Percentiles rank a stretch among this genome's conserved stretches.
Conservation (phyloP, 2,329 filamentous ascomycete genomes). For the Claviceps maximensis region DNA sequence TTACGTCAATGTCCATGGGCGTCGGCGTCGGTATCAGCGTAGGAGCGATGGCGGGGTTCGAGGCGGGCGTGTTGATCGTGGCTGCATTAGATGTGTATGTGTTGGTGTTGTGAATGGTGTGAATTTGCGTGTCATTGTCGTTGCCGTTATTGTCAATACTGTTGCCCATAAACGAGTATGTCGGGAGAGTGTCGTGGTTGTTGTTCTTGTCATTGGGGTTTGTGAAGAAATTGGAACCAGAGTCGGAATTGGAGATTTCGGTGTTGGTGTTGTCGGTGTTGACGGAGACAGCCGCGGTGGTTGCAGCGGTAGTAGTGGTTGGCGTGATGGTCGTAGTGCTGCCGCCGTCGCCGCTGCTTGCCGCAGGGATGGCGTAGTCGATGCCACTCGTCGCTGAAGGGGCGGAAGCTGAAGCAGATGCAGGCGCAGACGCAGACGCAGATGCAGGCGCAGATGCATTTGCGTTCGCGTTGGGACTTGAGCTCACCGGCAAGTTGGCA, state of each 20-base stretch:
- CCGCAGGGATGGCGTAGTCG: not conserved
- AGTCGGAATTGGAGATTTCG: not conserved
- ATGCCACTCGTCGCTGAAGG: slow-evolving; percentile 20
- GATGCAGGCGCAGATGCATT: slow-evolving; percentile 8
- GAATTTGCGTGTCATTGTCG: slow-evolving; percentile 22
- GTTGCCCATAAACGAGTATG: not conserved
- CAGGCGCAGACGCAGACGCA: slow-evolving; percentile 8
- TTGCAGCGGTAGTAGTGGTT: not conserved
- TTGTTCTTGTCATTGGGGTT: not conserved
- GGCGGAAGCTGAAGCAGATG: slow-evolving; percentile 20
- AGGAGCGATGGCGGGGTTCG: slow-evolving; percentile 21
- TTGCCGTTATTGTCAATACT: slow-evolving; percentile 32
- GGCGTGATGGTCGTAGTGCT: not conserved
- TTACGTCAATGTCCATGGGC: slow-evolving; percentile 43
- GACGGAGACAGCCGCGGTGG: not conserved
- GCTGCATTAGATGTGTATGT: not conserved
- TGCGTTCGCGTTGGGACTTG: slow-evolving; percentile 17
- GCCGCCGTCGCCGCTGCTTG: not conserved
- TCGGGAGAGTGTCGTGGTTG: not conserved
- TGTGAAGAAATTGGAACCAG: not conserved
- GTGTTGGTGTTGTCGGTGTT: not conserved
- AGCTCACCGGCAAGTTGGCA: not conserved
- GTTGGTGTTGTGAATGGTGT: not conserved
- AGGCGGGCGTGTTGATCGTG: slow-evolving; percentile 18
- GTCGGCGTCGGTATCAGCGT: slow-evolving; percentile 23